Conservation (phyloP, 352 stramenopile species). For the Phytophthora brassicae region DNA sequence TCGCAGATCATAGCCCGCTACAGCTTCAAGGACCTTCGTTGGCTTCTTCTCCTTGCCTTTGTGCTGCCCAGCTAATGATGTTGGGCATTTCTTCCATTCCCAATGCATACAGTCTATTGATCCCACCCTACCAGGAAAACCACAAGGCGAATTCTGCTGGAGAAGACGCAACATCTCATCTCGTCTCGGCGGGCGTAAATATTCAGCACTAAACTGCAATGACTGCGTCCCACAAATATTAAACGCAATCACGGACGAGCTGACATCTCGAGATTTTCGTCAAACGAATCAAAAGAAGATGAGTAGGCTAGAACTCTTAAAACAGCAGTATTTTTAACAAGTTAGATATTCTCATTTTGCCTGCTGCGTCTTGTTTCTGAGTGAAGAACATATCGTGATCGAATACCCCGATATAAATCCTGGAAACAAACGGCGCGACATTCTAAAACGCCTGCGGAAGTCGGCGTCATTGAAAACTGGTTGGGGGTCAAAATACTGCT, state of each 20-base stretch:
- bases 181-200: neutral
- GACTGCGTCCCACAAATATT: neutral
- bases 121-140: conserved; percentile 3
- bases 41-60: conserved; percentile 18
- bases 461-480: neutral
- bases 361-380: neutral
- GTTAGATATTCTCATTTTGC: neutral
- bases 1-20: conserved; percentile 11
- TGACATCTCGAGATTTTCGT: neutral
- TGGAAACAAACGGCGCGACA: neutral
- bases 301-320: neutral
- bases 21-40: conserved; percentile 14
- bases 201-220: neutral
- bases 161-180: neutral
- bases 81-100: neutral
- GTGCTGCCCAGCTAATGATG: conserved; percentile 1
- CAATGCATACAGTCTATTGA: conserved; percentile 8
- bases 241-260: neutral
- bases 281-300: neutral
- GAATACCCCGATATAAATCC: neutral
- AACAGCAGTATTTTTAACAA: neutral
- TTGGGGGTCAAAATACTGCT: neutral
- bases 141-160: neutral
- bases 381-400: neutral
- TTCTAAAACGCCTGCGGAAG: neutral